Base-by-base conservation (phyloP, 495 filamentous ascomycete species). In the Barbatosphaeria neglecta region DNA sequence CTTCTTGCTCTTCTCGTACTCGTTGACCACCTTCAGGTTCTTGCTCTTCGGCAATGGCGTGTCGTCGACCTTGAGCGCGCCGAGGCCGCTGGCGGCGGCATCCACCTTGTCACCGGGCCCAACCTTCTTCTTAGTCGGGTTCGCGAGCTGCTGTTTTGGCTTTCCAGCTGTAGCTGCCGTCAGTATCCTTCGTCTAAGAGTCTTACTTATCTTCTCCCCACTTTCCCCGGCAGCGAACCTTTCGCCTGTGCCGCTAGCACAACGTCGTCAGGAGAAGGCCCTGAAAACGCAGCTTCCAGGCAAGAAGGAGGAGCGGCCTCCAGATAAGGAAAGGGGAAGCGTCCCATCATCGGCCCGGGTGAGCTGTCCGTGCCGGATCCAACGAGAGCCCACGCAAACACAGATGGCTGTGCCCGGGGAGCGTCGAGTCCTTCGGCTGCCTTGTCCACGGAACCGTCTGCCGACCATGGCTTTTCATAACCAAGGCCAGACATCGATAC, bases 211-310 rank as follows among this genome's bases (percentile, higher is more conserved):
- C 50, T 60, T 49, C 51, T 58, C 45, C 46, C 53, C 52, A 13
- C 39, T 23, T 56, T 72, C 47, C 56, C 63, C 45, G 58, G 63
- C 50, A 69, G 67, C 68, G 82, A 84, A 93, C 87, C 82, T 89
- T 92, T 92, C 63, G 72, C 83, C 66, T 96, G 92, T 50, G 92
- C 92, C 61, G 81, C 78, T 35, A 82, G 67, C 48, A 97, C 84
- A 50, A 90, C 69, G 66, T 96, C 93, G 66, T 98, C 92, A 54
- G 92, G 92, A 62, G 90, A 96, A 45, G 92, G 92, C 50, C 76
- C 85, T 78, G 82, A 70, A 70, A 97, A 98, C 44, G 82, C 79
- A 66, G 77, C 62, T 56, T 59, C 52, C 49, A 60, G 45, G 47
- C 49, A 55, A 44, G 58, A 60, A 37, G 13, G 13, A 35, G 67